These are phyloP conservation scores for Alternaria burnsii DNA, from an alignment of 2,329 filamentous ascomycete genomes.

Conservation along the genomic window DNA sequence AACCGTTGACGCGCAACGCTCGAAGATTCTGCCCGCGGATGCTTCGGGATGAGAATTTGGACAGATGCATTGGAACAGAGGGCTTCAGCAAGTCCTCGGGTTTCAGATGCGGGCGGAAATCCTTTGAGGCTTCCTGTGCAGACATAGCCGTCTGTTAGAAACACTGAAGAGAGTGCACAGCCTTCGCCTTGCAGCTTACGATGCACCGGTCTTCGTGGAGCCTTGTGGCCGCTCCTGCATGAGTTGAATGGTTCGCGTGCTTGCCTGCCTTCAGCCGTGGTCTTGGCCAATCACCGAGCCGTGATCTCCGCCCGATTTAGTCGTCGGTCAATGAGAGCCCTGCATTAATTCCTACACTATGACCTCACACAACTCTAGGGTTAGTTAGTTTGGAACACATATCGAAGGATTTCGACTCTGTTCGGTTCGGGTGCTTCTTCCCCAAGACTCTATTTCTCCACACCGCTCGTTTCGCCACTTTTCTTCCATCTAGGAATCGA, in stretches of 20 bases:
- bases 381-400: conserved; percentile 25
- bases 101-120: neutral
- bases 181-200: conserved; percentile 14
- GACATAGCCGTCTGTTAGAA: neutral
- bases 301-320: conserved; percentile 27
- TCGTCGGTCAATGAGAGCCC: conserved; percentile 37
- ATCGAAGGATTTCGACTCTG: conserved; percentile 27
- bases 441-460: conserved; percentile 15
- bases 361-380: conserved; percentile 31
- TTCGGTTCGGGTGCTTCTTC: conserved; percentile 14
- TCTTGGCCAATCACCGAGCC: conserved; percentile 29
- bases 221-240: conserved; percentile 24
- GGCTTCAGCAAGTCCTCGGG: neutral
- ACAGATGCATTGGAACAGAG: neutral
- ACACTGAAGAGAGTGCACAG: conserved; percentile 18
- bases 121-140: neutral
- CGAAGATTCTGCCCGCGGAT: neutral
- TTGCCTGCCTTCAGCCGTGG: conserved; percentile 22
- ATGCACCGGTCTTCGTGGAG: conserved; percentile 23
- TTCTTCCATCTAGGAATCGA: neutral
- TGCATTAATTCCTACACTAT: conserved; percentile 34
- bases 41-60: neutral
- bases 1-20: conserved; percentile 11
- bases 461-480: conserved; percentile 11
- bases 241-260: conserved; percentile 25